Base-by-base conservation (phyloP, 805 yeast genomes). In the Kodamaea kakaduensis region DNA sequence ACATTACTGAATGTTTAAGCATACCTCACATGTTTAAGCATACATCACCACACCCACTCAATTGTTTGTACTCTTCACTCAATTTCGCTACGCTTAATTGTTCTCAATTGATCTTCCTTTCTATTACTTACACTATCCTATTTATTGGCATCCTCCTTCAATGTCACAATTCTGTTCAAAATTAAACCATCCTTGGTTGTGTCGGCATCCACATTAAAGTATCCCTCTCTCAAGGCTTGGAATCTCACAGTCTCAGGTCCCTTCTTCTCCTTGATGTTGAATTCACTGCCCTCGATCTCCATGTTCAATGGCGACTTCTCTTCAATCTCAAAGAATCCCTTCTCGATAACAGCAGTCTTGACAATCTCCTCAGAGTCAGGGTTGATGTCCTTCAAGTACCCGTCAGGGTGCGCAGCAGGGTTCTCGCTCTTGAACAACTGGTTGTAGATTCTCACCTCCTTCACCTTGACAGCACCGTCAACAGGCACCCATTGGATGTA, bases 181-280 rank as follows among this genome's bases (percentile, higher is more conserved):
- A 93, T 73, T 44, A 89, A 64, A 40, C 67, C 70, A 18, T 75
- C 81, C 13, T 64, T 71, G 7, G 71, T 64, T 38, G 85, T 65
- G 45, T 90, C 97, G 48, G 73, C 76, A 58, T 93, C 98, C 58
- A 87, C 59, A 54, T 96, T 81, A 76, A 88, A 93, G 63, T 93
- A 93, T 19, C 98, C 98, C 30, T 86, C 90, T 66, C 98, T 79
- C 61, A 93, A 75, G 19, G 96, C 98, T 69, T 93, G 98, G 87
- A 93, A 93, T 62, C 98, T 78, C 20, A 85, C 87, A n/a, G 89
- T 75, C 59, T 89, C 95, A 44, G 71, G 64, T 21, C 71, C 71
- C 25, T 62, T 61, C 41, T 73, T 71, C 58, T 93, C 97, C 47
- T 74, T 70, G 46, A 88, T 82, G 53, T 73, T 71, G 56, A 87